A percentile compares a stretch with the other conserved stretches of the same genome.
These are phyloP conservation scores for Gaultheria prostrata DNA, from an alignment of 148 eudicot genomes.

Conservation along the genomic window DNA sequence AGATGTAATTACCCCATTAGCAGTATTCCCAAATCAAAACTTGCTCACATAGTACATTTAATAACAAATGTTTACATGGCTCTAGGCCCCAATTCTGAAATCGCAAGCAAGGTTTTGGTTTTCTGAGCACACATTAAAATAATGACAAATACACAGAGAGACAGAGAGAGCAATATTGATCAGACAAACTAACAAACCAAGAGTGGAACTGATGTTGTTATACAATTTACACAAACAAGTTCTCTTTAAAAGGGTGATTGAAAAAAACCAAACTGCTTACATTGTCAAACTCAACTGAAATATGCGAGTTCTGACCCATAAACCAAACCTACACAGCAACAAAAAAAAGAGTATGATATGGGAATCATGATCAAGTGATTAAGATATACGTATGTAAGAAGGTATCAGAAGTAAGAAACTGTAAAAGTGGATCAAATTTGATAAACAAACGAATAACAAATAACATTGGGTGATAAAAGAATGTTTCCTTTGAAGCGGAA, in stretches of 20 bases:
- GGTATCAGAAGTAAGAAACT: not conserved
- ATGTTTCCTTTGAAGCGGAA: not conserved
- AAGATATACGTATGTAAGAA: not conserved
- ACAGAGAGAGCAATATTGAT: not conserved
- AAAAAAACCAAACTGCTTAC: conserved; percentile 48
- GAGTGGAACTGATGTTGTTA: not conserved
- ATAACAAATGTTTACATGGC: not conserved
- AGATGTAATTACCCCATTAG: not conserved
- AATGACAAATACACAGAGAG: not conserved
- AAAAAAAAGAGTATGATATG: conserved; percentile 7
- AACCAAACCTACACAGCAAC: conserved; percentile 73
- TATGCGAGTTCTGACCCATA: conserved; percentile 91
- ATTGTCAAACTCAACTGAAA: conserved; percentile 80
- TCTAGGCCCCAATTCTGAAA: not conserved
- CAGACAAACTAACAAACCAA: conserved; percentile 6
- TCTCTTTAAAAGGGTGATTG: not conserved
- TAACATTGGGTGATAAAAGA: not conserved
- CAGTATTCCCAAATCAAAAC: not conserved
- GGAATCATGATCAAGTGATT: conserved; percentile 8
- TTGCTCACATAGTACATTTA: not conserved
- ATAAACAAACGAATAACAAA: too few relatives aligned
- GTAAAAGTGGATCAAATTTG: not conserved
- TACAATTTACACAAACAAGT: not conserved
- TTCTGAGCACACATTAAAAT: not conserved
- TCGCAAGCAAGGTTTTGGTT: not conserved